Conservation (phyloP, 139 green algal genomes). For the Astrephomene gubernaculifera region DNA sequence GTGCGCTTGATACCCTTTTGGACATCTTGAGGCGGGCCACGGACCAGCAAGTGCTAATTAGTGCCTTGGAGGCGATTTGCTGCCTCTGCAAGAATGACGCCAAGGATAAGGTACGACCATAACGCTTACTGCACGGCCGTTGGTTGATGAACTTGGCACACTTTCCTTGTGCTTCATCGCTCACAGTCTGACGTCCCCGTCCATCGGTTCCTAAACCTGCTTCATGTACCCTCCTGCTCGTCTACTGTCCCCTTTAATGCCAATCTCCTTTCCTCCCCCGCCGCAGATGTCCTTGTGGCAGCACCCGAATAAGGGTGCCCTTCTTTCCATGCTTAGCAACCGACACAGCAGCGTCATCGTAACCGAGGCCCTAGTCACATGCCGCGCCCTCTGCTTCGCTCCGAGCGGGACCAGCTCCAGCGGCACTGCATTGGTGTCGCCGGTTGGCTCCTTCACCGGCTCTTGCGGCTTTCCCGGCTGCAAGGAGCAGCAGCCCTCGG, state of each 20-base stretch:
- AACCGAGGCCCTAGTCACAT: slow-evolving; percentile 29
- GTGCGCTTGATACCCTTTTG: slow-evolving; percentile 36
- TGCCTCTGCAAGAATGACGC: slow-evolving; percentile 34
- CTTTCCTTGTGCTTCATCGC: too few relatives aligned
- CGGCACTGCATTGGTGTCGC: too few relatives aligned
- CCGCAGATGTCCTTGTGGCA: slow-evolving; percentile 41
- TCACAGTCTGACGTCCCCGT: too few relatives aligned
- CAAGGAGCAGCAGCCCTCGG: background rate
- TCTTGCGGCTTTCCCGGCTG: background rate
- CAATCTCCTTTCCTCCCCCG: background rate
- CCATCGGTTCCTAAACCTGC: too few relatives aligned
- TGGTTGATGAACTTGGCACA: too few relatives aligned
- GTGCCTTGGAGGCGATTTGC: slow-evolving; percentile 25
- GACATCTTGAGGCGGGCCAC: slow-evolving; percentile 21
- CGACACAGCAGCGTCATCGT: background rate
- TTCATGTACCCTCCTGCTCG: too few relatives aligned
- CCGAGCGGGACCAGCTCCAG: background rate
- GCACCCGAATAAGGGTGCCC: slow-evolving; percentile 35
- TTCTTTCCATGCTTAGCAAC: slow-evolving; percentile 40
- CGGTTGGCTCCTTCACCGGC: background rate
- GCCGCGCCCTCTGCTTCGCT: slow-evolving; percentile 39
- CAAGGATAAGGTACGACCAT: slow-evolving; percentile 50
- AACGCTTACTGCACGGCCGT: too few relatives aligned
- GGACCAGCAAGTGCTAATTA: slow-evolving; percentile 32
- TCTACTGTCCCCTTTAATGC: too few relatives aligned